Base-by-base conservation (phyloP, 495 filamentous ascomycete species). In the Penicillium dipodomyicola region DNA sequence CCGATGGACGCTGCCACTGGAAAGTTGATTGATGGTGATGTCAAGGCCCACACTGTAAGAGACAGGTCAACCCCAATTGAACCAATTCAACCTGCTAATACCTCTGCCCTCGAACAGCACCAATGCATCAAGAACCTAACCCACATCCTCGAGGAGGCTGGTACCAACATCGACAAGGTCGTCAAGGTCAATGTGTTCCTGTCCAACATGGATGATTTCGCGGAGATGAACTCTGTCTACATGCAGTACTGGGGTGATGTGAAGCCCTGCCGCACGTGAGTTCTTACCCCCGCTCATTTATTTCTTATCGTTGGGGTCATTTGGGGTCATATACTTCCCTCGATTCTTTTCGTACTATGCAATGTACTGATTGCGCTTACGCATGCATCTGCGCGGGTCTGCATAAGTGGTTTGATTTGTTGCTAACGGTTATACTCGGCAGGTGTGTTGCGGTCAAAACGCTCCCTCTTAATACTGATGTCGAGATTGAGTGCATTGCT, bases 181-280 rank as follows among this genome's bases (percentile, higher is more conserved):
- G 79, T 90, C 49, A 87, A 89, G 68, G 82, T 84, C 60, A 87
- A 83, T 58, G 82, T 89, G 44, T 91, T 88, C 68, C 65, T 91
- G 40, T 80, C 82, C 6, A 79, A 79, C 53, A 89, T 91, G 86
- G 80, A 82, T 50, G 80, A 88, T 62, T 90, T 89, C 54, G 78
- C 76, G 11, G 80, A 82, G 43, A 83, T 89, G 81, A 88, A 85
- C 56, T 73, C 73, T 40, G 80, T 77, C 0, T 87, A 84, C 57
- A 79, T 78, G 51, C 75, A 79, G 52, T 78, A 83, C 55, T 84
- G 84, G 67, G 74, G 74, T 40, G 73, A 81, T 62, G 76, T 82
- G 1, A 86, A 84, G 73, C 82, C 83, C 63, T 79, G 75, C 55
- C 75, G 83, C 37, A 88, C 85, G 41, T 72, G 49, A 56, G 71